Percentiles rank a stretch among this genome's conserved stretches.
Conservation (phyloP, 805 yeast species). For the Candida anglica region DNA sequence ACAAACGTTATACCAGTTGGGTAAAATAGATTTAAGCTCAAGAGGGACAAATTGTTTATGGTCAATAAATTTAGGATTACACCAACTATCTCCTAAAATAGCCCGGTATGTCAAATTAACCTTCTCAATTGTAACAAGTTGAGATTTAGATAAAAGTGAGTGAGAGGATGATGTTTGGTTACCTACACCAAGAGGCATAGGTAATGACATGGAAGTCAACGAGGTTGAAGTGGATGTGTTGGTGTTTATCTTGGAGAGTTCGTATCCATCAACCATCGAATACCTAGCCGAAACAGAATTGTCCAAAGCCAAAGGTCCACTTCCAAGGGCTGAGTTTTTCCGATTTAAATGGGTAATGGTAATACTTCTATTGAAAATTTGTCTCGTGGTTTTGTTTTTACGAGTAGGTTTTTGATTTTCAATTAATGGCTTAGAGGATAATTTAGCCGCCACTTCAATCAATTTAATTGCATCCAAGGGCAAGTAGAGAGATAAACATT, state of each 20-base stretch:
- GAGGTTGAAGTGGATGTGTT: constrained; percentile 41
- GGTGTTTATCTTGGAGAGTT: constrained; percentile 47
- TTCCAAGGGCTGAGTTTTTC: constrained; percentile 29
- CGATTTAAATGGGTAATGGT: constrained; percentile 32
- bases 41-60: constrained; percentile 22
- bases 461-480: constrained; percentile 65
- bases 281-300: constrained; percentile 24
- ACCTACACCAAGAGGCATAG: constrained; percentile 41
- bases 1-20: constrained; percentile 47
- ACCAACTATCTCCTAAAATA: constrained; percentile 49
- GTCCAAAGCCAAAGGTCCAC: too few relatives aligned
- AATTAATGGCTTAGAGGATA: constrained; percentile 53
- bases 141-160: constrained; percentile 35
- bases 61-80: constrained; percentile 22
- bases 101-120: constrained; percentile 51
- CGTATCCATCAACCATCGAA: constrained; percentile 57
- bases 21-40: constrained; percentile 32
- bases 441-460: constrained; percentile 57
- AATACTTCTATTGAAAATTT: constrained; percentile 52
- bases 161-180: constrained; percentile 38
- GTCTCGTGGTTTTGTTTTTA: constrained; percentile 27
- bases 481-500: constrained; percentile 55
- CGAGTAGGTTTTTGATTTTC: constrained; percentile 27
- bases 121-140: constrained; percentile 43
- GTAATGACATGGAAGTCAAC: constrained; percentile 36